Base-by-base conservation (phyloP, 2,329 filamentous ascomycete species). In the Ramularia endophylla region DNA sequence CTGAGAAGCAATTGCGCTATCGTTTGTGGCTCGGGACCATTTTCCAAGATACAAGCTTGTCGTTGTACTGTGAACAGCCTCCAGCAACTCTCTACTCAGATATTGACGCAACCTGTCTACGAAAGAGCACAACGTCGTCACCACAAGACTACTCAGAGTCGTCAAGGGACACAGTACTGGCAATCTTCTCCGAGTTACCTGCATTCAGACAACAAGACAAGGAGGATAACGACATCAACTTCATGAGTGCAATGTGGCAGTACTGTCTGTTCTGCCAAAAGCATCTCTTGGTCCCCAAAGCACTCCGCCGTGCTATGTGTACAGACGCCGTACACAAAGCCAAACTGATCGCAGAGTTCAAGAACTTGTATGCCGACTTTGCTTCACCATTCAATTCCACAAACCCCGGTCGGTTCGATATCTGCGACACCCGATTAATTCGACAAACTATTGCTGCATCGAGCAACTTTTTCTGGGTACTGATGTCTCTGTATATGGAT, bases 191-290 rank as follows among this genome's bases (percentile, higher is more conserved):
- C n/a, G n/a, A n/a, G n/a, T n/a, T n/a, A n/a, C n/a, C n/a, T n/a
- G n/a, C n/a, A n/a, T n/a, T n/a, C n/a, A n/a, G n/a, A n/a, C n/a
- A n/a, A n/a, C n/a, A n/a, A n/a, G n/a, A n/a, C n/a, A n/a, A n/a
- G n/a, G n/a, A n/a, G n/a, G n/a, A n/a, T n/a, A n/a, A n/a, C n/a
- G n/a, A n/a, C n/a, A n/a, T n/a, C n/a, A n/a, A n/a, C n/a, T n/a
- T n/a, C n/a, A n/a, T 41, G 17, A 27, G 32, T 4, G 38, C 41
- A n/a, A 44, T 44, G 41, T 44, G 41, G 41, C 29, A 40, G 13
- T 44, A 30, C 31, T 33, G 36, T 15, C 25, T 29, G 9, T 30
- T 40, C 3, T 30, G 22, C 18, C 41, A 44, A 36, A 30, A 36
- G 22, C 31, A 19, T 15, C 25, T 44, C 3, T 44, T 36, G 32